These are phyloP conservation scores for Dioscorea alata DNA, from an alignment of 106 monocot genomes.

Conservation along the genomic window DNA sequence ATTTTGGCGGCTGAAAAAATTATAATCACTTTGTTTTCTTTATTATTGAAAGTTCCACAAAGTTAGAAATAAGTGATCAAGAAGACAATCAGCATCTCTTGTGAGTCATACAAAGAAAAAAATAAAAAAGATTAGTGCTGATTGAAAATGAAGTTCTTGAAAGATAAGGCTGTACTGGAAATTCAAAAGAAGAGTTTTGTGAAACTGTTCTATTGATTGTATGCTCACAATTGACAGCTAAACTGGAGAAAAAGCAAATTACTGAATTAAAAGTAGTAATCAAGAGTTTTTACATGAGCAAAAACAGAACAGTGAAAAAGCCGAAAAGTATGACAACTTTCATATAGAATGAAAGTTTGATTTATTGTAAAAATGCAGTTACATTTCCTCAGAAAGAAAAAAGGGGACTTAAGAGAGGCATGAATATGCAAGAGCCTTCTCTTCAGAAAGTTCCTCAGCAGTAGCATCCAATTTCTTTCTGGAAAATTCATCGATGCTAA, in stretches of 20 bases:
- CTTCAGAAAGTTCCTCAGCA: slow-evolving; percentile 70
- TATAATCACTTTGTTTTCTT: no score
- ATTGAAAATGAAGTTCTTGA: no score
- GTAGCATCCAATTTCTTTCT: slow-evolving; percentile 96
- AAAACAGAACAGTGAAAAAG: neutral
- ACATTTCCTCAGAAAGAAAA: neutral
- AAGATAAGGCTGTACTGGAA: no score
- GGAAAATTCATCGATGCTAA: slow-evolving; percentile 74
- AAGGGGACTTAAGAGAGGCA: slow-evolving; percentile 49
- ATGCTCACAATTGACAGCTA: neutral
- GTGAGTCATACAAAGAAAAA: no score
- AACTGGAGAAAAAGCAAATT: neutral
- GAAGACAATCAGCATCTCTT: no score
- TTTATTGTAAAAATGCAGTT: neutral
- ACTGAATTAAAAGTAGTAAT: neutral
- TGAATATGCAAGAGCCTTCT: slow-evolving; percentile 88
- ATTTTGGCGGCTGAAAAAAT: neutral
- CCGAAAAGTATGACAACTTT: neutral
- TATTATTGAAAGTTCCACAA: neutral
- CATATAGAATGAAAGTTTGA: neutral
- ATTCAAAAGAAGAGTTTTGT: no score
- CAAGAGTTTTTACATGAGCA: neutral
- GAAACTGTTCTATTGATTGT: no score
- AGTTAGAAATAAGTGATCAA: no score
- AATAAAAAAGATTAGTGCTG: no score